Evolutionary conservation across 73 alveolate species (phyloP).

Genomic region (Vitrella brassicaformis): DNA sequence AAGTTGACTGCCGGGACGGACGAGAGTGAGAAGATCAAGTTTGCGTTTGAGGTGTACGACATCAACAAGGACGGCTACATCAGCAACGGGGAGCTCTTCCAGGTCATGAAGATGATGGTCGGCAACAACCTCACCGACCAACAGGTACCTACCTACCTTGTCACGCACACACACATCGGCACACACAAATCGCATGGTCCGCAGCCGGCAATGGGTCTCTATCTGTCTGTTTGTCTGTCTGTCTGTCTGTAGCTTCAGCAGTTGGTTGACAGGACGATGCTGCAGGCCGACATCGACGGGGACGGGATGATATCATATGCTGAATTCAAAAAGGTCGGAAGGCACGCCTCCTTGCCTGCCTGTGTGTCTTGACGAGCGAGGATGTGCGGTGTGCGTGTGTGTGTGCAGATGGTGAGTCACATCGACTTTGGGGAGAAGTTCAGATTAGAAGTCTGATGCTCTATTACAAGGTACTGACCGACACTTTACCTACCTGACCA

Average conservation of each 20-base stretch:
- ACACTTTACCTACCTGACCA: no score
- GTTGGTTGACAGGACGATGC: not conserved
- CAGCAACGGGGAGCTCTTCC: conserved; percentile 39
- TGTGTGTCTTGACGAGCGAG: not conserved
- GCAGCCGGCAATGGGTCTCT: no score
- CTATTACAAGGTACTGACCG: no score
- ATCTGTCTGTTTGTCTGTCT: no score
- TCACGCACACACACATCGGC: no score
- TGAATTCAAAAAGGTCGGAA: not conserved
- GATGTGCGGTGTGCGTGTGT: not conserved
- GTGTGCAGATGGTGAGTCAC: not conserved
- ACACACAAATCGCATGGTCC: no score
- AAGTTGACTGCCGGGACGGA: not conserved
- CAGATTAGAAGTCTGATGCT: not conserved
- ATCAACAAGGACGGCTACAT: conserved; percentile 39
- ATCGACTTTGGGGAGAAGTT: not conserved
- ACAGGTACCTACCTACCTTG: no score
- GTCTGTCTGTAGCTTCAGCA: not conserved
- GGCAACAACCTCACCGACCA: conserved; percentile 90
- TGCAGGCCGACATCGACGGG: not conserved
- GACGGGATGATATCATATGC: not conserved
- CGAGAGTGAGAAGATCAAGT: conserved; percentile 30
- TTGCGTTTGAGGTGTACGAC: conserved; percentile 38
- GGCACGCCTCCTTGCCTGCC: not conserved
- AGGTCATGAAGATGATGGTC: conserved; percentile 92